Percentiles rank a stretch among this genome's conserved stretches.
phyloP scores from a whole-genome alignment of 495 filamentous ascomycete species.

The Hypoxylon rickii region DNA sequence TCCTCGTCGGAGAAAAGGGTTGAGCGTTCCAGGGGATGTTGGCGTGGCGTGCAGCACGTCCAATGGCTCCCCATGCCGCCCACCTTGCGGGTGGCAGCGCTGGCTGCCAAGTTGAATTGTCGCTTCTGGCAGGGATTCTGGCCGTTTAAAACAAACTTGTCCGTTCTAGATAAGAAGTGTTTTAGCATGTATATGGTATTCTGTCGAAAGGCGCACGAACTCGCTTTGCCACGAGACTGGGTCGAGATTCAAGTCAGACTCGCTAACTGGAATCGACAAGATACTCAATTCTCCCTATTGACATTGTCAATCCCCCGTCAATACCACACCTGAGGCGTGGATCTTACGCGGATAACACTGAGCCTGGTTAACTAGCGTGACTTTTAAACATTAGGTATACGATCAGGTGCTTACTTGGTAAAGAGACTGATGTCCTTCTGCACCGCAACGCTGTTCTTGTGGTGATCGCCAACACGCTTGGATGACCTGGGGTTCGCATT shows the following conservation, averaged over 20 bases:
- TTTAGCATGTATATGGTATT: background rate
- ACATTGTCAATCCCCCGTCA: background rate
- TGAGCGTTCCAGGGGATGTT: background rate
- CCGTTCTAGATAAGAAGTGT: background rate
- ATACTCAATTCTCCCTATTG: background rate
- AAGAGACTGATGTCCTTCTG: slow-evolving; percentile 6
- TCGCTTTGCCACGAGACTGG: background rate
- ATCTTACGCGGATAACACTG: too few species aligned
- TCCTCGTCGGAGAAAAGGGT: background rate
- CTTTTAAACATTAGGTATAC: background rate
- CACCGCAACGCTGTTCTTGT: slow-evolving; percentile 1
- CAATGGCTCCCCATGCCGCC: background rate
- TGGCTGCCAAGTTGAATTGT: background rate
- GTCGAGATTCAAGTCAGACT: background rate
- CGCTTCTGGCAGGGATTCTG: background rate
- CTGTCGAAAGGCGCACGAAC: too few species aligned
- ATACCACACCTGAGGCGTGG: background rate
- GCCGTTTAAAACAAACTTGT: background rate
- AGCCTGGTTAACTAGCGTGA: background rate
- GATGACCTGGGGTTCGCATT: background rate
- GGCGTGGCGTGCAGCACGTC: slow-evolving; percentile 3
- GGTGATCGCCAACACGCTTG: background rate
- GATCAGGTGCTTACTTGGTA: background rate
- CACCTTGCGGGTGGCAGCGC: background rate
- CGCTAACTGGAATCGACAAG: background rate